Base-by-base conservation (phyloP, 163 green algal genomes). In the Scenedesmus sp. region DNA sequence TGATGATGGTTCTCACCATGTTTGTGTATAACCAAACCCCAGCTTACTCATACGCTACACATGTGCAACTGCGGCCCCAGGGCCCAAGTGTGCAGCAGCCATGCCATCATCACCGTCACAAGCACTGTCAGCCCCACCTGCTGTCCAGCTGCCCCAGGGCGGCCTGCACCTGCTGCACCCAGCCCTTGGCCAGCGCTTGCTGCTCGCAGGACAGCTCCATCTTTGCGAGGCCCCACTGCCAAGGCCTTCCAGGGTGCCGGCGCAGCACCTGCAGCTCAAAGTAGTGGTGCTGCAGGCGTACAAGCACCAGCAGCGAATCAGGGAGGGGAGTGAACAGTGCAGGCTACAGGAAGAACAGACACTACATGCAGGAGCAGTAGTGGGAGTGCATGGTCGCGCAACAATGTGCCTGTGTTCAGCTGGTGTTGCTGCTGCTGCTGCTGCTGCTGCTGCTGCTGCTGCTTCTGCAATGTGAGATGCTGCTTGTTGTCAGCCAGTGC, bases 151-250 rank as follows among this genome's bases (percentile, higher is more conserved):
- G 16, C n/a, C 42, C 6, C 24, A 91, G 56, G 10, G 68, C 26
- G 4, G 46, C 35, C 42, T 91, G 93, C 22, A 95, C 89, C 44
- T n/a, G 24, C 15, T 85, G 68, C 78, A 93, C 91, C 92, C 93
- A 95, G 18, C 86, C 85, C 88, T 93, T 90, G 20, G 78, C 88
- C 61, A 87, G 16, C 37, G 92, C 92, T 18, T 65, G 86, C 26
- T 56, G 46, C 24, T 92, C 88, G 42, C 80, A n/a, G 73, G 56
- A 61, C 59, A 89, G 59, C 88, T 72, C 44, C 42, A 92, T 35
- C 88, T 0, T 53, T 9, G 18, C 24, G 40, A 89, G 24, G 43
- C 26, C 9, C 86, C 86, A 91, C 40, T 79, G 86, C 86, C 86
- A 91, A 7, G 86, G 86, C 33, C 53, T 59, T 1, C 37, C 22